Base-by-base conservation (phyloP, 148 eudicot genomes). In the Cornus florida region DNA sequence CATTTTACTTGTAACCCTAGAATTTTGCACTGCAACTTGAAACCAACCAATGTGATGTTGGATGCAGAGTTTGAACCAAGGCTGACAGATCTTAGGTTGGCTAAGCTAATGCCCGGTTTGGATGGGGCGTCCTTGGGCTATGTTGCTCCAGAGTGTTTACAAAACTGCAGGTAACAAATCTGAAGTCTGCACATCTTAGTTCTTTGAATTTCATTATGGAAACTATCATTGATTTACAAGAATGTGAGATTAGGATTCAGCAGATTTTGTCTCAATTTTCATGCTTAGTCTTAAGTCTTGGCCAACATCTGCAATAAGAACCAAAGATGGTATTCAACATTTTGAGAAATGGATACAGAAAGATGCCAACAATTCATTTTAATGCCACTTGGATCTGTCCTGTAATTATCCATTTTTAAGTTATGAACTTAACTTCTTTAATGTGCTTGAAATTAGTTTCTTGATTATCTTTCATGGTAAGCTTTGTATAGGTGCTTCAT, bases 1-100 rank as follows among this genome's bases (percentile, higher is more conserved):
- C 98, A 95, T 79, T 91, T 93, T 79, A 86, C 83, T 22, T 87
- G 92, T 83, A 62, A 57, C 20, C 90, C 94, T 1, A 83, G 84
- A 76, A 79, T 94, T 69, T 69, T 91, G 81, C 98, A 95, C 68
- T 91, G 77, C 73, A 90, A 91, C 81, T 84, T 95, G 84, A 95
- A 95, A 86, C 96, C 97, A 12, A 86, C 90, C 57, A 95, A 95
- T 84, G 98, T 95, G 12, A 81, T 95, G 90, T 77, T 95, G 86
- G 92, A 89, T 81, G 86, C 85, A 0, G 92, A 90, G 79, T 92
- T 89, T 46, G 98, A 90, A 70, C 93, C 98, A 5, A 87, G 84
- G 84, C 85, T 95, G 68, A 88, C 91, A 10, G 97, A 95, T 88
- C 90, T 79, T 82, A 96, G 98, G 22, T 80, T 94, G 76, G 90